These are phyloP conservation scores for Niebla homalea DNA, from an alignment of 495 filamentous ascomycete species.

Conservation along the genomic window DNA sequence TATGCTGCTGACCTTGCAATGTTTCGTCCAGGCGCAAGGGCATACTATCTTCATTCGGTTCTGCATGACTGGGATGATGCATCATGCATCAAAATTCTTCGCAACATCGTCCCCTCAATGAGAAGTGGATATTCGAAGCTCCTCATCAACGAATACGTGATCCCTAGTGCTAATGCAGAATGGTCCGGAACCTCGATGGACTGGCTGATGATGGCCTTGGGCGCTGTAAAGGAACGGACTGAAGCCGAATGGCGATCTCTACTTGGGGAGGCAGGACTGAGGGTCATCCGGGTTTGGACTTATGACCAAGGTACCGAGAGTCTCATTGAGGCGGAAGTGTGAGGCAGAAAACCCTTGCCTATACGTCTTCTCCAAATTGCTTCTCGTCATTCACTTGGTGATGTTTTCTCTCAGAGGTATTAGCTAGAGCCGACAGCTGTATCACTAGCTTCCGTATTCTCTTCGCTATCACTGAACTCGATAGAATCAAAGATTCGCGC, in stretches of 20 bases:
- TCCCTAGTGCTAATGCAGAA: conserved; percentile 29
- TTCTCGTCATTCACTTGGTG: too few species aligned
- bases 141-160: conserved; percentile 40
- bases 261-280: conserved; percentile 34
- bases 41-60: conserved; percentile 33
- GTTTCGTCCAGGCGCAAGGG: conserved; percentile 33
- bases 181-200: conserved; percentile 32
- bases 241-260: conserved; percentile 17
- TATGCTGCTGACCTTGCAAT: conserved; percentile 35
- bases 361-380: too few species aligned
- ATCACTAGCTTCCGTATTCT: too few species aligned
- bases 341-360: too few species aligned
- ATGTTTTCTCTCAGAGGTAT: too few species aligned
- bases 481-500: too few species aligned
- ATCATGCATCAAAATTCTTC: conserved; percentile 24
- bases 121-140: conserved; percentile 30
- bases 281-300: conserved; percentile 27
- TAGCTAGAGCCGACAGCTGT: too few species aligned
- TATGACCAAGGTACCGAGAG: conserved; percentile 23
- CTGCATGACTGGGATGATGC: conserved; percentile 37
- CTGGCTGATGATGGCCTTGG: conserved; percentile 31
- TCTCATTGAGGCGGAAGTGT: conserved; percentile 29
- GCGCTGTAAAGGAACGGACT: conserved; percentile 26
- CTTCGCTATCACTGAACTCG: too few species aligned
- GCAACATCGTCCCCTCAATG: conserved; percentile 26